Evolutionary conservation across 805 yeast genomes (phyloP), one percentile per base, ranked within the genome.

Genomic region (Ogataea pilisensis): DNA sequence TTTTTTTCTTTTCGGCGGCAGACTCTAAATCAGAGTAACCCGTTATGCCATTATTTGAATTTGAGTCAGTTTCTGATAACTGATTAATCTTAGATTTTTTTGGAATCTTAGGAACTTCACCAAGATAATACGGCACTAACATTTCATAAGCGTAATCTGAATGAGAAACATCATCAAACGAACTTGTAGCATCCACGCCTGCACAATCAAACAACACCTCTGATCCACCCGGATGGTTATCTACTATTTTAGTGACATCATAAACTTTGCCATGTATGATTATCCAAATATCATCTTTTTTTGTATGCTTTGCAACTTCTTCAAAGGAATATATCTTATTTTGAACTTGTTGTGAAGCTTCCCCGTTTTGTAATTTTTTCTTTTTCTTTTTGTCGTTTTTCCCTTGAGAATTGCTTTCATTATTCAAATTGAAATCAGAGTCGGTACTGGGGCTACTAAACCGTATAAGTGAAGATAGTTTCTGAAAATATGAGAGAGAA

Each of bases 101-200:
- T n/a, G n/a, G n/a, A n/a, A n/a, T n/a, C n/a, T n/a, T n/a, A n/a
- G n/a, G n/a, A 76, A 90, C 61, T 80, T 91, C 42, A 70, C 95
- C 96, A 45, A 87, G 63, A 64, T 80, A 83, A 43, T 74, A 81
- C 34, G 90, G 96, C 46, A 83, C 85, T 48, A 91, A 68, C 75
- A 90, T 82, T 38, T 86, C 93, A 61, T 85, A 84, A 1, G 97
- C 95, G 35, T 82, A 68, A 46, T 85, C 91, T 4, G 93, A 80
- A 62, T 91, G 96, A 3, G 67, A 66, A 17, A 68, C 69, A 55
- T 91, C 97, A 29, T 77, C 80, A 50, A 80, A 80, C 19, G 80
- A 76, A 36, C 60, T 66, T 12, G 86, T 79, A 39, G 89, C 90
- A 60, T 88, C 95, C 44, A 74, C 73, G 33, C 95, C 96, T 25